Conservation (phyloP, 805 yeast species). For the Hanseniaspora vineae region DNA sequence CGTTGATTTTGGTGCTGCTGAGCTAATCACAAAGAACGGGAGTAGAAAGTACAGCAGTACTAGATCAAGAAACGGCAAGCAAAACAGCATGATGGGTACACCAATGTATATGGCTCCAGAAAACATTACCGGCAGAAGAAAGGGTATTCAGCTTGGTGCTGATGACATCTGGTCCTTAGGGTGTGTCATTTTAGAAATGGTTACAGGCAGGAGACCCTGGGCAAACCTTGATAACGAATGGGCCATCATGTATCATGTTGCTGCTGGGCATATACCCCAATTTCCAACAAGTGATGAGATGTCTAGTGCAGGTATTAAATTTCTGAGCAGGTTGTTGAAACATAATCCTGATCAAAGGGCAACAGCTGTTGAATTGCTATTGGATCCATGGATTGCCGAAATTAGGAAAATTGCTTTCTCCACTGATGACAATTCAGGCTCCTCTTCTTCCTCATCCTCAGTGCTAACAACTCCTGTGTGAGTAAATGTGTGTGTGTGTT, state of each 20-base stretch:
- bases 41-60: constrained; percentile 26
- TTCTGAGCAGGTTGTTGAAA: constrained; percentile 63
- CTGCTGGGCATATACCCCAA: constrained; percentile 85
- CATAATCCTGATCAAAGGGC: constrained; percentile 73
- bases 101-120: constrained; percentile 99
- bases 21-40: constrained; percentile 55
- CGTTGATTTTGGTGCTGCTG: constrained; percentile 97
- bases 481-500: too few species aligned
- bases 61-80: constrained; percentile 13
- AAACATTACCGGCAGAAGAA: constrained; percentile 65
- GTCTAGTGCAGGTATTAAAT: constrained; percentile 56
- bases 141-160: constrained; percentile 27
- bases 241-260: constrained; percentile 98
- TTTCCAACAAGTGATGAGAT: constrained; percentile 71
- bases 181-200: constrained; percentile 92
- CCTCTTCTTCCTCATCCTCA: constrained; percentile 1
- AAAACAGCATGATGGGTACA: constrained; percentile 55
- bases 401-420: constrained; percentile 62
- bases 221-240: constrained; percentile 90
- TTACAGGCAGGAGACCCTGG: constrained; percentile 95
- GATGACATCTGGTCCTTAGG: constrained; percentile 94
- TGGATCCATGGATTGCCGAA: constrained; percentile 80
- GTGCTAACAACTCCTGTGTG: background rate
- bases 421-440: constrained; percentile 20
- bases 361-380: constrained; percentile 70